These are phyloP conservation scores for Solanum pinnatisectum DNA, from an alignment of 257 asterid genomes.

Conservation along the genomic window DNA sequence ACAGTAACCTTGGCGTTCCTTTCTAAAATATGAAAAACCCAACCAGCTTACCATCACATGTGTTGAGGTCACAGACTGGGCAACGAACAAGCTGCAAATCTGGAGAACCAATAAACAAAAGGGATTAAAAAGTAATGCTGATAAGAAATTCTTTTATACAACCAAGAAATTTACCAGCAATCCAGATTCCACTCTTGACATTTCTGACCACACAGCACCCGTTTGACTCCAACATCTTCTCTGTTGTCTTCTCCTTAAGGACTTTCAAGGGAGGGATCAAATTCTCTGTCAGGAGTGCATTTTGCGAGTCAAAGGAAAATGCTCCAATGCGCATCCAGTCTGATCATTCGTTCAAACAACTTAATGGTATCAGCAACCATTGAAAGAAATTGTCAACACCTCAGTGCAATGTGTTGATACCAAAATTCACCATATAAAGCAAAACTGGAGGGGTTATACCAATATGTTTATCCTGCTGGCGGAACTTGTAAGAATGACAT, in stretches of 20 bases:
- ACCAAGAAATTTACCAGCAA: conserved; percentile 59
- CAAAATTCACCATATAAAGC: neutral
- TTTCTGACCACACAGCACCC: conserved; percentile 53
- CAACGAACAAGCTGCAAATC: conserved; percentile 97
- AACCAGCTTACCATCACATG: conserved; percentile 76
- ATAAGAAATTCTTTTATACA: neutral
- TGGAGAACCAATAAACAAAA: conserved; percentile 15
- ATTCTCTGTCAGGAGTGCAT: conserved; percentile 58
- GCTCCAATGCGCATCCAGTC: conserved; percentile 98
- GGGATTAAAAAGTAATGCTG: neutral
- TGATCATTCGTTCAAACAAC: conserved; percentile 13
- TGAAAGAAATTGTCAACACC: neutral
- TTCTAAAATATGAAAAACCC: neutral
- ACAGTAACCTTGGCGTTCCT: neutral
- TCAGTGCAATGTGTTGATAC: neutral
- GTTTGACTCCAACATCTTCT: conserved; percentile 31
- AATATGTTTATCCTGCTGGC: conserved; percentile 84
- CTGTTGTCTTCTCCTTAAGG: conserved; percentile 28
- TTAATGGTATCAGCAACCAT: conserved; percentile 1
- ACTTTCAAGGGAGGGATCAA: conserved; percentile 32
- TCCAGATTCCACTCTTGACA: conserved; percentile 84
- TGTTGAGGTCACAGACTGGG: conserved; percentile 84
- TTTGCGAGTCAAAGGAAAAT: conserved; percentile 56
- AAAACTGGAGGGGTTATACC: conserved; percentile 34
- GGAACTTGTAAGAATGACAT: conserved; percentile 74